Base-by-base conservation (phyloP, 345 rosid genomes). In the Gossypium bickii region DNA sequence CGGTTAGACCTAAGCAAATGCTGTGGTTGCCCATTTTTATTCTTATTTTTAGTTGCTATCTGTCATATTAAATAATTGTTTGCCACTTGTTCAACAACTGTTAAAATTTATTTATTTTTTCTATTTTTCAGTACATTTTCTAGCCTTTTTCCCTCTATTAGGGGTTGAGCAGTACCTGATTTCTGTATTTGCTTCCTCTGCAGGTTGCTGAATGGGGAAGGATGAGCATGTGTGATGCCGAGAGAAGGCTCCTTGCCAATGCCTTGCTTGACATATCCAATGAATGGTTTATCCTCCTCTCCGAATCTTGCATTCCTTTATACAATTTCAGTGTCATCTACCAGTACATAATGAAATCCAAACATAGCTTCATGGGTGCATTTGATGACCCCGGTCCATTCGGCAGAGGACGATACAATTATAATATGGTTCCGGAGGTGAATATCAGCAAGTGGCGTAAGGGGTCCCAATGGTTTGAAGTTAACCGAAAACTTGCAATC, bases 191-290 rank as follows among this genome's bases (percentile, higher is more conserved):
- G 12, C 83, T 58, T 76, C 51, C 22, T 45, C 48, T 45, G 69
- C 88, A 95, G 98, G 84, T 86, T 25, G 80, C 97, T 57, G 93
- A 93, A 78, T 96, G 99, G 99, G 99, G 99, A 67, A 89, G 79
- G 85, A 96, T 96, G 99, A 87, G 92, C 68, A 92, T 96, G 90
- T 93, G 98, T 16, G 98, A 96, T 78, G 98, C 97, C 3, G 97
- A 96, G 79, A 87, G 82, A 79, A 87, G 99, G 78, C 98, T 96
- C 55, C 82, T 96, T 1, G 97, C 99, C 29, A 96, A 92, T 10
- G 98, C 99, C 0, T 79, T 96, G 78, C 97, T 93, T 0, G 99
- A 96, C 78, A 78, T 93, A 74, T 89, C 91, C 16, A 93, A 96
- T 49, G 98, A 96, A 63, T 70, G 92, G 90, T 96, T 96, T 70